A percentile compares a stretch with the other conserved stretches of the same genome.
These are phyloP conservation scores for Macrocybe sp. DNA, from an alignment of 1,284 basidiomycete genomes.

Conservation along the genomic window DNA sequence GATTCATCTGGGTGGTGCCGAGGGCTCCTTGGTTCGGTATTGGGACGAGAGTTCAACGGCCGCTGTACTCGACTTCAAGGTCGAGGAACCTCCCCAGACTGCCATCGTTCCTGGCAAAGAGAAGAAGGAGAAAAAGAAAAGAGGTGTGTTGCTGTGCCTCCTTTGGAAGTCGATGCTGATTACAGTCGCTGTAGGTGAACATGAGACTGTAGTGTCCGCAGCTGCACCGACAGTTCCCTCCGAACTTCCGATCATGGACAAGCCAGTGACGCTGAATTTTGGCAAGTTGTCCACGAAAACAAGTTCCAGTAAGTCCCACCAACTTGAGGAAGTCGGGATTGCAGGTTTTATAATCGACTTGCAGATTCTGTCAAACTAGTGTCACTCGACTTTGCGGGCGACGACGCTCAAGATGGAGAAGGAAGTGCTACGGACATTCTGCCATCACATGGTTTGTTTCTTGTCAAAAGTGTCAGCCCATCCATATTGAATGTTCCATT, in stretches of 20 bases:
- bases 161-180: not conserved
- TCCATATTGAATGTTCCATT: not conserved
- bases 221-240: constrained; percentile 46
- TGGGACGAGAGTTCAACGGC: constrained; percentile 78
- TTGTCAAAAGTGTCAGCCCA: not conserved
- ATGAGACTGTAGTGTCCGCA: constrained; percentile 17
- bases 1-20: constrained; percentile 58
- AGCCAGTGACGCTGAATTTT: constrained; percentile 73
- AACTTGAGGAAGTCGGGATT: not conserved
- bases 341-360: not conserved
- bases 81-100: constrained; percentile 53
- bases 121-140: constrained; percentile 58
- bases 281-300: constrained; percentile 47
- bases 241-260: constrained; percentile 63
- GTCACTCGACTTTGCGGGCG: constrained; percentile 52
- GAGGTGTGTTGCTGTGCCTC: constrained; percentile 27
- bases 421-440: constrained; percentile 16
- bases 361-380: constrained; percentile 29
- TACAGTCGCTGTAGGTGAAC: constrained; percentile 15
- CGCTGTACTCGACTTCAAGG: constrained; percentile 73
- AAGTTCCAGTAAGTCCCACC: constrained; percentile 28
- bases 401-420: constrained; percentile 39
- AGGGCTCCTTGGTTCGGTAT: constrained; percentile 71
- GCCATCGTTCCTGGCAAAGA: constrained; percentile 44
- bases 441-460: constrained; percentile 53